Base-by-base conservation (phyloP, 2,329 filamentous ascomycete genomes). In the Ophiostoma fasciatum region DNA sequence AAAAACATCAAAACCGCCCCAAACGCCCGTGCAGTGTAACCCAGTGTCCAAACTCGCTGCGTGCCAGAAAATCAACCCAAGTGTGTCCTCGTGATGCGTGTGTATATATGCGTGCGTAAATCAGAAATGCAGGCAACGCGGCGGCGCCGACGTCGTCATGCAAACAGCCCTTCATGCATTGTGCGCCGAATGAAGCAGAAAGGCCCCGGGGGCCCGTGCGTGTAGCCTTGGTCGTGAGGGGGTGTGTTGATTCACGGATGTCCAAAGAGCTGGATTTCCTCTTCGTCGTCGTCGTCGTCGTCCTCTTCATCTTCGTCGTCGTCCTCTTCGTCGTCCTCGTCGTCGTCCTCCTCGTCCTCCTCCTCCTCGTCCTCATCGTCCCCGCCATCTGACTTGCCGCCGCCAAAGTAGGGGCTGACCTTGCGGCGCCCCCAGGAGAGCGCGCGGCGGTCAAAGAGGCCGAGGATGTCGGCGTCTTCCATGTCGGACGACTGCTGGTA, bases 381-480 rank as follows among this genome's bases (percentile, higher is more conserved):
- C 6, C 60, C 60, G 11, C 59, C 55, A 9, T 53, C 53, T 11
- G 57, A 55, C 9, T 52, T 51, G 13, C 57, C 54, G 15, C 69
- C 64, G 3, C 64, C 60, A 12, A 59, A 56, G 8, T 54, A 53
- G 11, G 57, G 55, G 13, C 52, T 50, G 15, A 57, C 53, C 26
- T 55, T 53, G 28, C 49, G 59, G 31, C 56, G 55, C 14, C 55
- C 52, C 11, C 54, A 55, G 2, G 49, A 49, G 25, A 57, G 45
- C 19, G 52, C 51, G 21, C 53, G 47, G 17, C 64, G 57, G 5
- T 60, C 63, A 11, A 61, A 77, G 33, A 78, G 64, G 21, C 66
- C 64, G 21, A 77, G 48, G 39, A 77, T 66, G 37, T 73, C 71
- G 8, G 64, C 62, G 14, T 68, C 64, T 1, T 46, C 43, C 21